Conservation (phyloP, 441 rosid genomes). For the Eugenia klotzschiana region DNA sequence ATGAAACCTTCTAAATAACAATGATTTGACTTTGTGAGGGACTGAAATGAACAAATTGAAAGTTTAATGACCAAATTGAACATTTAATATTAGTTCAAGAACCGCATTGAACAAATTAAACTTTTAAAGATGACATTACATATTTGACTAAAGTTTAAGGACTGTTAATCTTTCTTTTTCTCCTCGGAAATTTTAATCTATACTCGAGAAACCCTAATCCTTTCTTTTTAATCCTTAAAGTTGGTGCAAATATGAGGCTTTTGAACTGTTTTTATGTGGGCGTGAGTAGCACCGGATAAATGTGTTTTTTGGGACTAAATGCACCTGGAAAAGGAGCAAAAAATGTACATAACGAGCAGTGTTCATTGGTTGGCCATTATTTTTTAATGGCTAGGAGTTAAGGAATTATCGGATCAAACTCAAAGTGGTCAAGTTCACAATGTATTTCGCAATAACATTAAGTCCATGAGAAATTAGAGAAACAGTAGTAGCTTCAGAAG, state of each 20-base stretch:
- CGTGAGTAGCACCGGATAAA: not conserved
- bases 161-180: not conserved
- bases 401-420: not conserved
- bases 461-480: not conserved
- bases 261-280: not conserved
- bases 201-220: not conserved
- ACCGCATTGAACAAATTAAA: not conserved
- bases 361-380: not conserved
- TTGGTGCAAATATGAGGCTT: not conserved
- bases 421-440: not conserved
- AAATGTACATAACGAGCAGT: not conserved
- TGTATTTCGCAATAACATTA: not conserved
- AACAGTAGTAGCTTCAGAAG: not conserved
- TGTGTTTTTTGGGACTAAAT: not conserved
- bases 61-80: not conserved
- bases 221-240: not conserved
- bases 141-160: not conserved
- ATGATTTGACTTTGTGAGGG: not conserved
- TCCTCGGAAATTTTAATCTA: not conserved
- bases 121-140: accelerated
- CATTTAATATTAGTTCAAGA: accelerated
- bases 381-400: not conserved
- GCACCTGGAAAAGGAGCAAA: not conserved
- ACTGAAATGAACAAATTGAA: not conserved
- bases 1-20: not conserved